A percentile compares a stretch with the other conserved stretches of the same genome.
These are phyloP conservation scores for Salix viminalis DNA, from an alignment of 345 rosid species.

Conservation along the genomic window DNA sequence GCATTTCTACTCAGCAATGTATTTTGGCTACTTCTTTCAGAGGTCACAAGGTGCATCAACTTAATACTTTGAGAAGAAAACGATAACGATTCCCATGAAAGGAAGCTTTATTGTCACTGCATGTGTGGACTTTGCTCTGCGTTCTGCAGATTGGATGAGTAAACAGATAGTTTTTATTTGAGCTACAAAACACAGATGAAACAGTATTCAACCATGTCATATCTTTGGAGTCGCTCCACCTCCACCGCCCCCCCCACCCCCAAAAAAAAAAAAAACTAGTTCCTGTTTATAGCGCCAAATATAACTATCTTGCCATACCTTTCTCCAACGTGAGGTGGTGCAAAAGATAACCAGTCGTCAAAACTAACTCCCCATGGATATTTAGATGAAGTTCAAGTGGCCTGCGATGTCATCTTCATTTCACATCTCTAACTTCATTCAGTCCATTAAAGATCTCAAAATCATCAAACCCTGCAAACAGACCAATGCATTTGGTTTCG, in stretches of 20 bases:
- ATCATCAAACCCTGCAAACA: constrained; percentile 72
- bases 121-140: neutral
- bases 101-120: neutral
- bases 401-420: neutral
- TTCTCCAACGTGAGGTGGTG: neutral
- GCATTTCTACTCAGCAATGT: neutral
- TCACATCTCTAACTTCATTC: constrained; percentile 11
- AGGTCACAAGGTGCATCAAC: neutral
- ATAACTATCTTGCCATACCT: neutral
- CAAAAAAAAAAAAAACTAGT: neutral
- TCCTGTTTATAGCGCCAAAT: neutral
- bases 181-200: neutral
- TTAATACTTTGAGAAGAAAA: neutral
- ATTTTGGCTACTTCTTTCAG: neutral
- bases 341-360: neutral
- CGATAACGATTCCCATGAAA: neutral
- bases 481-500: constrained; percentile 4
- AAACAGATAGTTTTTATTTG: too few species aligned
- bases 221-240: neutral
- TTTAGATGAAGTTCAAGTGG: neutral
- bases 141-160: neutral
- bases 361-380: neutral
- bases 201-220: neutral
- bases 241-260: too few species aligned
- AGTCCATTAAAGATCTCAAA: constrained; percentile 53